Evolutionary conservation across 257 asterid species (phyloP).

Genomic region (Solanum sejunctum): DNA sequence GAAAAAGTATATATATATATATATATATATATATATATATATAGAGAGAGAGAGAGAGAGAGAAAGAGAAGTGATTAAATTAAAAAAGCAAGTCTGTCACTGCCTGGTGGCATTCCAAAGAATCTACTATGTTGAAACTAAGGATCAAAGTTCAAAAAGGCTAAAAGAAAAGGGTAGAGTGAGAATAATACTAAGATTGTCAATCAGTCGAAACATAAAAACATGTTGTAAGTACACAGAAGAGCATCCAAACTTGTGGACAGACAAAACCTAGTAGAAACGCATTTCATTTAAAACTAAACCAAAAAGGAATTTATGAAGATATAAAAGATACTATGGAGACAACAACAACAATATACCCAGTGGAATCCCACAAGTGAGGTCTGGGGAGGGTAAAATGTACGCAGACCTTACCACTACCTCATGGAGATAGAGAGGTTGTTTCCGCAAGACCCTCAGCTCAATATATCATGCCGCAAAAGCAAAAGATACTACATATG

Average conservation of each 20-base stretch:
- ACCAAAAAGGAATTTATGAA: not conserved
- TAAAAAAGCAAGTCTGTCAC: not conserved
- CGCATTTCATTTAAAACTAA: not conserved
- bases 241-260: not conserved
- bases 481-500: no score
- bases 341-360: no score
- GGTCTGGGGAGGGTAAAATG: no score
- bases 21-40: no score
- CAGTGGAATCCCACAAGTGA: no score
- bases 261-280: not conserved
- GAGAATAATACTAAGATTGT: not conserved
- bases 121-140: not conserved
- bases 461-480: no score
- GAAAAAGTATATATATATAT: no score
- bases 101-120: not conserved
- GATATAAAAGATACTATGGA: not conserved
- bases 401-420: no score
- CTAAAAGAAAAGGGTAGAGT: not conserved
- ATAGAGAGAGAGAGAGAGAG: no score
- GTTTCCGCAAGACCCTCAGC: no score
- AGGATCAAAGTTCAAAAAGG: not conserved
- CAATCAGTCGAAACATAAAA: not conserved
- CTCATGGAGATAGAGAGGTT: no score
- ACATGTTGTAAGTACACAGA: not conserved
- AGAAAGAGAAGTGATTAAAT: not conserved